Percentiles rank a stretch among this genome's conserved stretches.
Evolutionary conservation across 2,329 filamentous ascomycete species (phyloP).

Genomic region (Fusarium sp.): DNA sequence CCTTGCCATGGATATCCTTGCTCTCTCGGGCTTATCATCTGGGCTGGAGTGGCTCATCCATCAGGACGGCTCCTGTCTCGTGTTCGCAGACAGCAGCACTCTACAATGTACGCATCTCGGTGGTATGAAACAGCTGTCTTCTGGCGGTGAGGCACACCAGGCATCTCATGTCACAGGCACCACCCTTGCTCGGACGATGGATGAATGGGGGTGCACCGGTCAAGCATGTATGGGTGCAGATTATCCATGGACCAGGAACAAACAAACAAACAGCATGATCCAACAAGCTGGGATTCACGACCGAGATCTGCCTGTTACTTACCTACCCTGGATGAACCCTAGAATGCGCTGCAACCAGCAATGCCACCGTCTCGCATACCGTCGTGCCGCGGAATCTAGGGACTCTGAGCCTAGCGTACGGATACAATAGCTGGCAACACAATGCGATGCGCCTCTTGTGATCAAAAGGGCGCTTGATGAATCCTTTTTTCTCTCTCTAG

Average conservation of each 20-base stretch:
- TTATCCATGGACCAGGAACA: conserved; percentile 7
- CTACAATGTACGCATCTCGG: conserved; percentile 25
- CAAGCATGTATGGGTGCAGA: background rate
- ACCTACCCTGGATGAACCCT: conserved; percentile 23
- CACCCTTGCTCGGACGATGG: conserved; percentile 21
- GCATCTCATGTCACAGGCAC: conserved; percentile 2
- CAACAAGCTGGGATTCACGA: conserved; percentile 4
- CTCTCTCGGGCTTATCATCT: background rate
- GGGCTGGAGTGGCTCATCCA: background rate
- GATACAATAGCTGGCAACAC: conserved; percentile 1
- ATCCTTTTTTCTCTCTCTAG: background rate
- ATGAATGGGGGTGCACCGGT: background rate
- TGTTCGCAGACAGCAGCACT: background rate
- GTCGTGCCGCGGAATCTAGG: conserved; percentile 22
- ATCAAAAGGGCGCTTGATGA: conserved; percentile 15
- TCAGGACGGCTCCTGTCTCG: background rate
- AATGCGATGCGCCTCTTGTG: conserved; percentile 26
- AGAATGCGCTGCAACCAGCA: background rate
- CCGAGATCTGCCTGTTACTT: background rate
- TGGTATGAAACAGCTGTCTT: conserved; percentile 36
- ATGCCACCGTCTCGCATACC: background rate
- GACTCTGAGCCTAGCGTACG: conserved; percentile 17
- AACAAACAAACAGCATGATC: background rate
- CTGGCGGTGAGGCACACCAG: conserved; percentile 29
- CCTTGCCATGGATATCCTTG: background rate